Percentiles rank a stretch among this genome's conserved stretches.
phyloP scores from a whole-genome alignment of 73 alveolate genomes.

The Halteria grandinella region DNA sequence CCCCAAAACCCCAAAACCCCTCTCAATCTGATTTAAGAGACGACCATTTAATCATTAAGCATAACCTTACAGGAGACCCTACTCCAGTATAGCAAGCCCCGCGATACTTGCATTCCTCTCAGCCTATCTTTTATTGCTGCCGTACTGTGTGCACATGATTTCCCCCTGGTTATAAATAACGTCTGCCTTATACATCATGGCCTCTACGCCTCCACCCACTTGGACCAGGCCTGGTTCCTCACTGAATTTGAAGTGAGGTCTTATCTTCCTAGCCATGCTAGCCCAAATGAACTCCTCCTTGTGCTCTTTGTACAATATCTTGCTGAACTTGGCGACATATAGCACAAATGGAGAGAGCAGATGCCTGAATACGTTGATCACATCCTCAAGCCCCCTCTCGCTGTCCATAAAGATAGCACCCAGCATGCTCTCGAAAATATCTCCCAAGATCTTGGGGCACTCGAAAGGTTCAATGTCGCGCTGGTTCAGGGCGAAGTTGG shows the following conservation, averaged over 20 bases:
- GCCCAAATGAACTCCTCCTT: slow-evolving; percentile 45
- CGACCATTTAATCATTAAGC: no score
- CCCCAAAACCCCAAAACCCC: no score
- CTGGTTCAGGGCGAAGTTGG: slow-evolving; percentile 19
- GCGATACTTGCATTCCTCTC: slow-evolving; percentile 61
- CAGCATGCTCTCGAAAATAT: slow-evolving; percentile 63
- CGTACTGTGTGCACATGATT: slow-evolving; percentile 55
- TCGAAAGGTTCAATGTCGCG: slow-evolving; percentile 52
- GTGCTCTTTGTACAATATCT: slow-evolving; percentile 38
- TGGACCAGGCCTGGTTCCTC: background rate
- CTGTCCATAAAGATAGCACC: slow-evolving; percentile 67
- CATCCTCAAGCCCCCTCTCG: slow-evolving; percentile 52
- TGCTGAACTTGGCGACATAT: slow-evolving; percentile 37
- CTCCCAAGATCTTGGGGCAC: slow-evolving; percentile 68
- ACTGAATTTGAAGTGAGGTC: background rate
- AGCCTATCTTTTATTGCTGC: slow-evolving; percentile 57
- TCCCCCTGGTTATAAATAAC: slow-evolving; percentile 40
- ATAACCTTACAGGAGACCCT: no score
- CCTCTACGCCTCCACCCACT: background rate
- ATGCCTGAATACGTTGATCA: slow-evolving; percentile 25
- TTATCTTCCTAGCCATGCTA: background rate
- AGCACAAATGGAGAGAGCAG: slow-evolving; percentile 59
- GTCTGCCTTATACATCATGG: slow-evolving; percentile 32
- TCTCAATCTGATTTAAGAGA: no score
- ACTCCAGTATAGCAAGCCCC: no score